Evolutionary conservation across 495 filamentous ascomycete genomes (phyloP).

Genomic region (Neurospora sp.): DNA sequence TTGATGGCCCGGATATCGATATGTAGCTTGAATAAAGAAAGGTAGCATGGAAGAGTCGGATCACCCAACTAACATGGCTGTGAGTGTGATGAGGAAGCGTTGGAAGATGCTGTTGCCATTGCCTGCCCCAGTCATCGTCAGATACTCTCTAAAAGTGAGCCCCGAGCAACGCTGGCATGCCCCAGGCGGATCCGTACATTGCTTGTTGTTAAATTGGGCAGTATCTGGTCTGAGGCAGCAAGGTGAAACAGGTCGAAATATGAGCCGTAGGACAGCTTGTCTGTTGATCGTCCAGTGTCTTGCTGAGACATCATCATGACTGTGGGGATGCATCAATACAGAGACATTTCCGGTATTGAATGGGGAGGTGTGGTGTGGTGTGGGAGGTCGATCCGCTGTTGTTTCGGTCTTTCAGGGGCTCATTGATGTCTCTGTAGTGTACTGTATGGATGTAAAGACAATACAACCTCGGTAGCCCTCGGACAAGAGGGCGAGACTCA

Average conservation of each 20-base stretch:
- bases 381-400: neutral
- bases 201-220: neutral
- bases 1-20: neutral
- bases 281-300: neutral
- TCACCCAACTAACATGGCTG: neutral
- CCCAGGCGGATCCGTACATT: neutral
- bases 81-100: neutral
- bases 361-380: neutral
- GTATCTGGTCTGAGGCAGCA: neutral
- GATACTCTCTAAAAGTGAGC: neutral
- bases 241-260: neutral
- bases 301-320: neutral
- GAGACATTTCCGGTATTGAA: neutral
- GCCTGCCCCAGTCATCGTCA: neutral
- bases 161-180: neutral
- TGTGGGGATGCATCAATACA: neutral
- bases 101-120: neutral
- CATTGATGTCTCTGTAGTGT: neutral
- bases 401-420: neutral
- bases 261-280: neutral
- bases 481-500: neutral
- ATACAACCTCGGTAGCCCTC: neutral
- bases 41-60: neutral
- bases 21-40: neutral
- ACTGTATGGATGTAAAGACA: neutral